Base-by-base conservation (phyloP, 352 stramenopile genomes). In the Phytophthora kernoviae region DNA sequence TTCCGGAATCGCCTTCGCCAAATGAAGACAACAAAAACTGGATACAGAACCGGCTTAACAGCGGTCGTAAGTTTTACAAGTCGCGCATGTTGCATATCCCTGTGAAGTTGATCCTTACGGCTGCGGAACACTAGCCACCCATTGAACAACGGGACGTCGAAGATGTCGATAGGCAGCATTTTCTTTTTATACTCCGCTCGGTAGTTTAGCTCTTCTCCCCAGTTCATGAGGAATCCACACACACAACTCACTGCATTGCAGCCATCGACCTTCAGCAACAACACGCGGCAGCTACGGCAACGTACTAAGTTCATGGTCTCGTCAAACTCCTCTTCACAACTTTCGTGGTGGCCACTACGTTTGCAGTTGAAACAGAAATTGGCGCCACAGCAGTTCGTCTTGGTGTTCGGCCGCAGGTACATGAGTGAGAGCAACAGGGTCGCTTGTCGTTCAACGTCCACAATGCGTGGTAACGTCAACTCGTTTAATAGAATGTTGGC, bases 281-380 rank as follows among this genome's bases (percentile, higher is more conserved):
- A 44, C 2, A 65, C 52, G 21, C 69, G 73, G 53, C 79, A 89
- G 21, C 40, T 44, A 37, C 71, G 74, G 24, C 79, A 89, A 7
- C 59, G 61, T 7, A 82, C 69, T 9, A 89, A 34, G 27, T 58
- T 67, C n/a, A 41, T 59, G 4, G 52, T 44, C 20, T 68, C 57
- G 30, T 73, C 43, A 4, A 66, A 67, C 5, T 59, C 62, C 5
- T 75, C 61, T 0, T 49, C 45, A n/a, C 60, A 67, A 10, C 45
- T 41, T 14, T 62, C 33, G 44, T 87, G 75, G 15, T 79, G 70
- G 17, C 54, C 61, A 4, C 24, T 20, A 15, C 62, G 45, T 44
- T 87, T 87, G 61, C 80, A 90, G 46, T 71, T 76, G 57, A 84
- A 90, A 43, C 80, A 90, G 18, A 86, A 59, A 5, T 44, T 39